Percentiles rank a stretch among this genome's conserved stretches.
Conservation (phyloP, 169 alveolate species). For the Perkinsus chesapeaki region DNA sequence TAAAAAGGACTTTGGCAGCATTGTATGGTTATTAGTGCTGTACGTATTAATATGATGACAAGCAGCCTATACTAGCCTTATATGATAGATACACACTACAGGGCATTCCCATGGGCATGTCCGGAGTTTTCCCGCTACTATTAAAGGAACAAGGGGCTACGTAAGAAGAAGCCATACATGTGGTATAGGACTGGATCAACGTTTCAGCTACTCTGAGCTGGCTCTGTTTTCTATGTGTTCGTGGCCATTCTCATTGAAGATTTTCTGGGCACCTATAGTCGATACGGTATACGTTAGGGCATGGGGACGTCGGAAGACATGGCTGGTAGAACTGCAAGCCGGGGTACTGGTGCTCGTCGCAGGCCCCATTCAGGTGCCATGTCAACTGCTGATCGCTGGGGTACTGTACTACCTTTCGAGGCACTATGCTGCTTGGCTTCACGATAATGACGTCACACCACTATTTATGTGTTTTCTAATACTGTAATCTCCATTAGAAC, state of each 20-base stretch:
- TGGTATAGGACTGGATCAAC: background rate
- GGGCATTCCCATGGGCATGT: conserved; percentile 75
- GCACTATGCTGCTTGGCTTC: conserved; percentile 14
- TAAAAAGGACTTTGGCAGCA: conserved; percentile 8
- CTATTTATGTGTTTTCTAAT: conserved; percentile 20
- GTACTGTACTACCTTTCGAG: conserved; percentile 29
- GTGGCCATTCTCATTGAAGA: conserved; percentile 64
- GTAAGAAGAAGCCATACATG: background rate
- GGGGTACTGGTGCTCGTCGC: background rate
- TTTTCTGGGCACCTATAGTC: conserved; percentile 88
- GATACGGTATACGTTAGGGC: conserved; percentile 61
- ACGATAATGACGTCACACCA: conserved; percentile 6
- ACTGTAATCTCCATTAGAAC: conserved; percentile 9
- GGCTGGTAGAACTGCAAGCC: conserved; percentile 62
- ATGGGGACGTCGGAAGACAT: conserved; percentile 81
- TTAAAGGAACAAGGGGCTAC: conserved; percentile 43
- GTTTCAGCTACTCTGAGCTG: background rate
- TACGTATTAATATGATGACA: background rate
- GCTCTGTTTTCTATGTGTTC: conserved; percentile 45
- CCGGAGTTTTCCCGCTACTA: conserved; percentile 59
- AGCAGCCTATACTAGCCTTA: background rate
- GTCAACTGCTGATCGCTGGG: conserved; percentile 16
- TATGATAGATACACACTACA: conserved; percentile 19
- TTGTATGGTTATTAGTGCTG: background rate
- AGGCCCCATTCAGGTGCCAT: background rate